These are phyloP conservation scores for Aspergillus sp. DNA, from an alignment of 2,329 filamentous ascomycete species.

Conservation along the genomic window DNA sequence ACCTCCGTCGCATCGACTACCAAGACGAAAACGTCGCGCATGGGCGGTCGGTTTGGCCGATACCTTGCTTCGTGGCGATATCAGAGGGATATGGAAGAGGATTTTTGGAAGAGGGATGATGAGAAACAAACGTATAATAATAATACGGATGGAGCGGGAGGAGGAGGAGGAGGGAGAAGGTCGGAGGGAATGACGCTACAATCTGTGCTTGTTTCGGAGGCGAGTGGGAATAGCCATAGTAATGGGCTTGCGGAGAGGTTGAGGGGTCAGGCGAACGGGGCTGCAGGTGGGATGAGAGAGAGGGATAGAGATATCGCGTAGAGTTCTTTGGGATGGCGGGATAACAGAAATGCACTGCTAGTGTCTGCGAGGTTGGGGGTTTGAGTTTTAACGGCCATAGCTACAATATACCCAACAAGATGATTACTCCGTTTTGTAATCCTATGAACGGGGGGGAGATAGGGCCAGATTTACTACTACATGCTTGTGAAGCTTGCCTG, in stretches of 20 bases:
- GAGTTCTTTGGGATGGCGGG: background rate
- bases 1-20: background rate
- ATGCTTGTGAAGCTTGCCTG: background rate
- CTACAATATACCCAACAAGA: background rate
- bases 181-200: constrained; percentile 3
- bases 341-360: background rate
- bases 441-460: background rate
- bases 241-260: constrained; percentile 14
- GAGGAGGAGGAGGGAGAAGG: background rate
- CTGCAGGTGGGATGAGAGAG: background rate
- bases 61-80: constrained; percentile 25
- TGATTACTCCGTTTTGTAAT: background rate
- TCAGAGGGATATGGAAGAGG: constrained; percentile 26
- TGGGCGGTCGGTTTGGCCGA: constrained; percentile 24
- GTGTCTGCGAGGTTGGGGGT: background rate
- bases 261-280: background rate
- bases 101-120: constrained; percentile 32
- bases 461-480: background rate
- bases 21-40: constrained; percentile 20
- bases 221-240: constrained; percentile 4
- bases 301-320: background rate
- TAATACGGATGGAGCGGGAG: background rate
- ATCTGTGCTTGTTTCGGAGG: constrained; percentile 12
- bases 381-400: background rate
- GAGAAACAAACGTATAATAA: constrained; percentile 10